phyloP scores from a whole-genome alignment of 768 basidiomycete species.

The Melanogaster broomeanus region DNA sequence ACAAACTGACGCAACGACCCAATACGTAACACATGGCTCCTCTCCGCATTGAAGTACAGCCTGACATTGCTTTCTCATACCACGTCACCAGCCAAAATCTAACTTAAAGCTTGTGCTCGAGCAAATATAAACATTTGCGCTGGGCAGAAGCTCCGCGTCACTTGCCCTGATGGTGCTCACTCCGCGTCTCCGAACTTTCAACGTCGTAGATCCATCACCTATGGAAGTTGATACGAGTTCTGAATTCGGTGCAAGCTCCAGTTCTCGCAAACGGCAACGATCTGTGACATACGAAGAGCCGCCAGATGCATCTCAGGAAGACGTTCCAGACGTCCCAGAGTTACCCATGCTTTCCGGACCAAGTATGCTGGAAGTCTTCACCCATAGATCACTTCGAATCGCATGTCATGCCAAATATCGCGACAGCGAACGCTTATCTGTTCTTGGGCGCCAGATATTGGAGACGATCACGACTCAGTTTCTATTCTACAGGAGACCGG shows the following conservation, averaged over 20 bases:
- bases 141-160: constrained; percentile 10
- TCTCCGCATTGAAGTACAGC: constrained; percentile 11
- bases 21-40: too few relatives aligned
- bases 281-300: constrained; percentile 27
- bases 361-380: constrained; percentile 66
- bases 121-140: constrained; percentile 19
- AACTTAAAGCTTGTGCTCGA: constrained; percentile 16
- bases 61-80: constrained; percentile 20
- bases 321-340: constrained; percentile 37
- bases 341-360: constrained; percentile 55
- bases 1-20: too few relatives aligned
- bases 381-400: constrained; percentile 63
- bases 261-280: constrained; percentile 41
- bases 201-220: constrained; percentile 32
- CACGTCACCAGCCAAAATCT: constrained; percentile 15
- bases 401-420: constrained; percentile 41
- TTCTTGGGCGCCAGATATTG: constrained; percentile 51
- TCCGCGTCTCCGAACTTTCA: constrained; percentile 36
- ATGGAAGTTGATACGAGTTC: constrained; percentile 33
- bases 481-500: constrained; percentile 53
- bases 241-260: constrained; percentile 26
- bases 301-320: neutral
- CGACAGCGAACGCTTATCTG: constrained; percentile 59
- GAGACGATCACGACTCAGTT: constrained; percentile 46
- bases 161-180: constrained; percentile 34